Base-by-base conservation (phyloP, 106 monocot species). In the Allium sativum region DNA sequence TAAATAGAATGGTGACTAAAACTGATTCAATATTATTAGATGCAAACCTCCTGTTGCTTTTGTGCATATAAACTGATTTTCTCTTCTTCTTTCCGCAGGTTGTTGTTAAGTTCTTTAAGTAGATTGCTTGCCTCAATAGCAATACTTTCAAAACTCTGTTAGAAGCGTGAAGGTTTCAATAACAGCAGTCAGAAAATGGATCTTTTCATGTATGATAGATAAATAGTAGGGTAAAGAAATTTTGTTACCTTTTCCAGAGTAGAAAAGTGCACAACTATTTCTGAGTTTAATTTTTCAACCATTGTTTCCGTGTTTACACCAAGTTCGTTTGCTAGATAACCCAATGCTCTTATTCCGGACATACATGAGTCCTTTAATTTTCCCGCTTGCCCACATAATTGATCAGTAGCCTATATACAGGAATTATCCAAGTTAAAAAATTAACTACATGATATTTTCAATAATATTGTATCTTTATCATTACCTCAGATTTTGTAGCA, bases 101-200 rank as follows among this genome's bases (percentile, higher is more conserved):
- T 74, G 6, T 31, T 78, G 65, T 88, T 81, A 70, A 98, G 91
- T 62, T 88, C 84, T 65, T 72, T 85, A 70, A 98, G 79, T 71
- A 98, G 74, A 10, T 84, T 72, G 76, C 91, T 76, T 21, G 91
- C 96, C 73, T 87, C 87, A 19, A 66, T 68, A 72, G 91, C 77
- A 71, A 91, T 78, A 45, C 68, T 79, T 64, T 76, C 80, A 61
- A 98, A 84, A 68, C 84, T 84, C 96, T 98, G 52, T 18, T 7
- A 55, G 16, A 7, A 13, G 44, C 64, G 66, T 62, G 31, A 31
- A 3, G 31, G 1, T 3, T 1, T 31, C 2, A 1, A 31, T 31
- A 31, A 3, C 3, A 31, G 5, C 5, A 31, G 31, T 31, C 3
- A 3, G 31, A 1, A n/a, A 14, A 6, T 17, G 45, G 4, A 46